Evolutionary conservation across 345 rosid species (phyloP).

Genomic region (Bruguiera sexangula): DNA sequence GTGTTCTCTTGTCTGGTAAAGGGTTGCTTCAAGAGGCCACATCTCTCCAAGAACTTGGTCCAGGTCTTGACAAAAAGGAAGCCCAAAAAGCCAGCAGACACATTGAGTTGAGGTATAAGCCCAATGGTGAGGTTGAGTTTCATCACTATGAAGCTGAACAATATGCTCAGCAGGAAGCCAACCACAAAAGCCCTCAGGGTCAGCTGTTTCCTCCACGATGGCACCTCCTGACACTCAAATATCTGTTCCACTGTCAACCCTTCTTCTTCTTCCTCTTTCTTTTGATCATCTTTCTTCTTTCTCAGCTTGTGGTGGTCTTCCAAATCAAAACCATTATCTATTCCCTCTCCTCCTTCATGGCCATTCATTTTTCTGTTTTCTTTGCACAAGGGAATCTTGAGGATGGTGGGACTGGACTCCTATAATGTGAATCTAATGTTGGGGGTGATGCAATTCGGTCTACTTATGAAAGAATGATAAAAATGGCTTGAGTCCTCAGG

Average conservation of each 20-base stretch:
- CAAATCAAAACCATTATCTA: neutral
- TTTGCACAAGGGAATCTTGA: neutral
- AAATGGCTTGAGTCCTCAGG: neutral
- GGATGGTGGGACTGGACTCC: neutral
- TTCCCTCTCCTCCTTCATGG: neutral
- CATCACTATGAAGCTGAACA: constrained; percentile 68
- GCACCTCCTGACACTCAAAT: constrained; percentile 48
- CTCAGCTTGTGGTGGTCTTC: neutral
- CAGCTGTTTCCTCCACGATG: constrained; percentile 60
- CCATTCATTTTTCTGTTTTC: neutral
- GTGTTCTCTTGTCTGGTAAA: constrained; percentile 79
- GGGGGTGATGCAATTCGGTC: neutral
- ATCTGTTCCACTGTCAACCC: constrained; percentile 44
- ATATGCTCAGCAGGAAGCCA: constrained; percentile 50
- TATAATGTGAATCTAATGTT: neutral
- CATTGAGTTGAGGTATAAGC: constrained; percentile 67
- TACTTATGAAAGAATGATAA: neutral
- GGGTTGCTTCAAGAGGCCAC: constrained; percentile 45
- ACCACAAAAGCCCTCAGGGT: constrained; percentile 61
- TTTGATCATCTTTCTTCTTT: neutral
- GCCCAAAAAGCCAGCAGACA: constrained; percentile 70
- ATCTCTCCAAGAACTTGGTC: constrained; percentile 47
- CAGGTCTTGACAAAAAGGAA: constrained; percentile 66
- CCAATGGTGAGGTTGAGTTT: constrained; percentile 73
- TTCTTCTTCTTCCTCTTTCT: constrained; percentile 15